Evolutionary conservation across 1,284 basidiomycete genomes (phyloP).

Genomic region (Flammula alnicola): DNA sequence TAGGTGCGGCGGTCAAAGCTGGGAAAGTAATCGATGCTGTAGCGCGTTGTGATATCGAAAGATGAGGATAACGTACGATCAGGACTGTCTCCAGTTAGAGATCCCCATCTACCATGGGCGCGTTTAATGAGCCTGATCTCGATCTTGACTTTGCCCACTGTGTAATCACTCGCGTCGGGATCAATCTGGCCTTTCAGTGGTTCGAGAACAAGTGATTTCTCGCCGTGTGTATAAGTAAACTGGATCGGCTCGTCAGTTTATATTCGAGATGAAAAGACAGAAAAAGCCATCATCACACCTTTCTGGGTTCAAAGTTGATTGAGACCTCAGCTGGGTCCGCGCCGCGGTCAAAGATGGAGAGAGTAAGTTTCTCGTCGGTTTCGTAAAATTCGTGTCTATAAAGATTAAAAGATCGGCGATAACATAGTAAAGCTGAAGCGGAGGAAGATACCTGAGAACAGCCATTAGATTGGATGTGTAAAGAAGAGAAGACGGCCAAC

Average conservation of each 20-base stretch:
- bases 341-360: slow-evolving; percentile 82
- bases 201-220: slow-evolving; percentile 65
- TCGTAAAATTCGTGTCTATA: slow-evolving; percentile 88
- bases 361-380: slow-evolving; percentile 72
- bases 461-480: slow-evolving; percentile 36
- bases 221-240: slow-evolving; percentile 68
- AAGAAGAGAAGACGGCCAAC: slow-evolving; percentile 4
- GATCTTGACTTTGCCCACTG: slow-evolving; percentile 84
- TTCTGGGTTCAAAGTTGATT: slow-evolving; percentile 66
- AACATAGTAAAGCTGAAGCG: neutral
- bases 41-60: neutral
- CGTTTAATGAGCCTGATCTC: slow-evolving; percentile 75
- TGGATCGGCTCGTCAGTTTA: slow-evolving; percentile 26
- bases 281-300: slow-evolving; percentile 46
- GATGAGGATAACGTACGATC: slow-evolving; percentile 54
- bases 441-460: slow-evolving; percentile 46
- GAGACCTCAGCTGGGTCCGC: slow-evolving; percentile 68
- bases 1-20: slow-evolving; percentile 28
- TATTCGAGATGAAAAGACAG: slow-evolving; percentile 9
- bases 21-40: neutral
- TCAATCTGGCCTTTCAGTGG: slow-evolving; percentile 86
- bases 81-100: slow-evolving; percentile 72
- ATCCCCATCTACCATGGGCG: slow-evolving; percentile 72
- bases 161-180: slow-evolving; percentile 61
- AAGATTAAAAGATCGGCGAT: neutral